Percentiles rank a stretch among this genome's conserved stretches.
These are phyloP conservation scores for Brassica carinata DNA, from an alignment of 345 rosid genomes.

Conservation along the genomic window DNA sequence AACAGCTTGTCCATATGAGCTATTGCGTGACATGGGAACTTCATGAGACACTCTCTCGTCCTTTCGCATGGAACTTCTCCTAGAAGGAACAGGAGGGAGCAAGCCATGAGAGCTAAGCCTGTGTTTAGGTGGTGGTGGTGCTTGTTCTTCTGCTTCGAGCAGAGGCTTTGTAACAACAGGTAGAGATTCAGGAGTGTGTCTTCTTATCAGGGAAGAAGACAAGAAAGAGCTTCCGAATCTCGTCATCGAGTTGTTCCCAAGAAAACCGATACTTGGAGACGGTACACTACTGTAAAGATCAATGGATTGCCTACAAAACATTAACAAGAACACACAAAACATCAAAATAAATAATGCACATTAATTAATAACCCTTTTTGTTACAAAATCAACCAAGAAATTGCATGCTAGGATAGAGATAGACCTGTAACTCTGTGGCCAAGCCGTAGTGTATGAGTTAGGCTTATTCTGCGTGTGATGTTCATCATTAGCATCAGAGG, in stretches of 20 bases:
- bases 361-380: background rate
- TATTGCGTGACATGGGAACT: constrained; percentile 61
- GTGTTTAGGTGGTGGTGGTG: constrained; percentile 39
- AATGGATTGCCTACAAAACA: constrained; percentile 76
- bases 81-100: constrained; percentile 52
- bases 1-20: constrained; percentile 84
- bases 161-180: constrained; percentile 57
- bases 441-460: constrained; percentile 65
- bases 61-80: constrained; percentile 36
- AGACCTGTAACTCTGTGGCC: constrained; percentile 99
- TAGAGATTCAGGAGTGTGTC: constrained; percentile 69
- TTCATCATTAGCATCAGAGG: constrained; percentile 52
- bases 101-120: constrained; percentile 60
- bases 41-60: constrained; percentile 59
- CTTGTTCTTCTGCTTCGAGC: constrained; percentile 42
- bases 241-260: constrained; percentile 63
- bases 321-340: constrained; percentile 15
- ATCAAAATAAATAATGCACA: background rate
- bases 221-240: constrained; percentile 75
- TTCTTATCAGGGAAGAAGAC: constrained; percentile 59
- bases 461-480: constrained; percentile 52
- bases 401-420: background rate
- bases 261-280: constrained; percentile 70
- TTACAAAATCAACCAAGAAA: background rate
- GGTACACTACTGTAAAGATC: constrained; percentile 89